phyloP scores from a whole-genome alignment of 345 rosid genomes.

The Bruguiera parviflora region DNA sequence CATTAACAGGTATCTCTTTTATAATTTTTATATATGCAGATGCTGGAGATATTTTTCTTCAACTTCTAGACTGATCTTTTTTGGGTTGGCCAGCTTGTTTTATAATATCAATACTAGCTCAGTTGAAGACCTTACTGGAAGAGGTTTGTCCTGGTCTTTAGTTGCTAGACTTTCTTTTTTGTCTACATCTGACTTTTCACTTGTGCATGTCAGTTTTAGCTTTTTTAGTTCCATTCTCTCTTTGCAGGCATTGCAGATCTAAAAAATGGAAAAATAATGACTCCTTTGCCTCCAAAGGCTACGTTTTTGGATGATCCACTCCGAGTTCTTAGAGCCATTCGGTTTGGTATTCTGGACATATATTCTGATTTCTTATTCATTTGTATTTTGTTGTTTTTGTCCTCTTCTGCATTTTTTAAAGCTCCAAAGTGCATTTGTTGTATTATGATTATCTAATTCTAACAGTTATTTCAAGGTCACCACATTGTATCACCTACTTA shows the following conservation, averaged over 20 bases:
- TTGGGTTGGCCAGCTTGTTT: slow-evolving; percentile 61
- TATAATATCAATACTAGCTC: slow-evolving; percentile 70
- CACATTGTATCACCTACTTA: too few relatives aligned
- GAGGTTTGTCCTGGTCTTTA: slow-evolving; percentile 49
- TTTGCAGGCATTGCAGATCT: slow-evolving; percentile 73
- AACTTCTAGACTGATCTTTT: too few relatives aligned
- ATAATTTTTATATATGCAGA: neutral
- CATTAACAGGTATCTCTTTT: slow-evolving; percentile 66
- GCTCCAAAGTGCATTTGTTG: too few relatives aligned
- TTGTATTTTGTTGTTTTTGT: neutral
- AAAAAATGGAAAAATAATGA: slow-evolving; percentile 73
- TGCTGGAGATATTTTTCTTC: neutral
- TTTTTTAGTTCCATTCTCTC: slow-evolving; percentile 4
- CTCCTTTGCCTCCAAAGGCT: slow-evolving; percentile 80
- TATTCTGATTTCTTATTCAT: neutral
- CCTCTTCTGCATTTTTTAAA: too few relatives aligned
- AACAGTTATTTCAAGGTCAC: too few relatives aligned
- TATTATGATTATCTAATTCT: too few relatives aligned
- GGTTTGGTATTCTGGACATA: slow-evolving; percentile 58
- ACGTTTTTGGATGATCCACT: slow-evolving; percentile 96
- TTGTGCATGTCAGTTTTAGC: neutral
- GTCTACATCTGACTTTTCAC: neutral
- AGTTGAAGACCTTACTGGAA: slow-evolving; percentile 81
- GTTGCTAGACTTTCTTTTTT: slow-evolving; percentile 13
- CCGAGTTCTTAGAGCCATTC: slow-evolving; percentile 94